Evolutionary conservation across 2,329 filamentous ascomycete species (phyloP), one percentile per base, ranked within the genome.

Genomic region (Pleomassaria siparia): DNA sequence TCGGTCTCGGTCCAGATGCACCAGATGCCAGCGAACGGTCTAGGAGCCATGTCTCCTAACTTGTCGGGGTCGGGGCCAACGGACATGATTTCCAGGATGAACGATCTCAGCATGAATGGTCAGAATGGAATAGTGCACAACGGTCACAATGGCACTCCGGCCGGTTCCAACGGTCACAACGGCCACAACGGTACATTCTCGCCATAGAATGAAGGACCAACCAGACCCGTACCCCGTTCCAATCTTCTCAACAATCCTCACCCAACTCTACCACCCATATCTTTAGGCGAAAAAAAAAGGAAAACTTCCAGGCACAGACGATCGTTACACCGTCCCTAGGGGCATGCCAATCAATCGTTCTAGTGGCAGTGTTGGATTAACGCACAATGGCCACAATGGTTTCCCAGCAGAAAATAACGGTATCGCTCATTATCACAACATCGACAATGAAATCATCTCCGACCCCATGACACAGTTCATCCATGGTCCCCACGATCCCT

Each of bases 101-200:
- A 66, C 40, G 63, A 63, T 30, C 56, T 67, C 51, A 58, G 59
- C 47, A 55, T 64, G 46, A n/a, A n/a, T n/a, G 51, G 53, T 12
- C 55, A 56, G 16, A 59, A 59, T 15, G 60, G 62, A 41, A 54
- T 49, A 29, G 47, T 56, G 33, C 53, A 58, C 37, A 61, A 67
- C 46, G 55, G 62, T 20, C n/a, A n/a, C n/a, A 49, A 66, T 40
- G 67, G 67, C 50, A n/a, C n/a, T n/a, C n/a, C n/a, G n/a, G n/a
- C n/a, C 7, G 25, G 25, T 28, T 8, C 25, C 25, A 28, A 28
- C 25, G n/a, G 12, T 33, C 62, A 64, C 44, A 60, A 12, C 25
- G 25, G 57, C 12, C 64, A 62, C 46, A 62, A 71, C 42, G 60
- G 63, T 40, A 63, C 66, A 25, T 71, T 69, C 47, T 59, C 67